phyloP scores from a whole-genome alignment of 202 grass and related monocot genomes.

The Zizania palustris region DNA sequence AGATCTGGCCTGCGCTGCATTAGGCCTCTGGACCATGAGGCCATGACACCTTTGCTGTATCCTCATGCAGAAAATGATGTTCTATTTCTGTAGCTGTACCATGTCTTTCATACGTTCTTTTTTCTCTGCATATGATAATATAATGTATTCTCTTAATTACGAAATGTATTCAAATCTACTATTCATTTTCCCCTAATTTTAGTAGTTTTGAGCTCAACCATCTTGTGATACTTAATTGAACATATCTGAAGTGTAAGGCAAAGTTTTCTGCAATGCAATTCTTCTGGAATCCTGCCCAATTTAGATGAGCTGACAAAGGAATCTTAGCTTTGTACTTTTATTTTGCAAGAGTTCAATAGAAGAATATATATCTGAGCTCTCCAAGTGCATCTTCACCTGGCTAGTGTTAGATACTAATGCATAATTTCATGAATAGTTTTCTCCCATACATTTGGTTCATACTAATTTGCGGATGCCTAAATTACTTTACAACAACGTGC shows the following conservation, averaged over 20 bases:
- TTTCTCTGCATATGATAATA: slow-evolving; percentile 8
- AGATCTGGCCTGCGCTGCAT: too few species aligned
- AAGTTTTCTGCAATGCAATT: slow-evolving; percentile 13
- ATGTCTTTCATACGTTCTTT: slow-evolving; percentile 1
- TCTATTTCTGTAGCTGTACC: slow-evolving; percentile 25
- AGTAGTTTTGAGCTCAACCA: background rate
- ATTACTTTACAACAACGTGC: background rate
- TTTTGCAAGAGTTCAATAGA: background rate
- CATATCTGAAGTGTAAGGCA: background rate
- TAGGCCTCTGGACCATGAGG: too few species aligned
- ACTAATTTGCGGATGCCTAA: slow-evolving; percentile 17
- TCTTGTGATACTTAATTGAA: slow-evolving; percentile 2
- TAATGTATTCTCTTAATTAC: background rate
- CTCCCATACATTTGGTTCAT: slow-evolving; percentile 9
- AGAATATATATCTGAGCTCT: background rate
- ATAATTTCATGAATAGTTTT: background rate
- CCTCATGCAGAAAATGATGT: slow-evolving; percentile 49
- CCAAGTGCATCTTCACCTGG: background rate
- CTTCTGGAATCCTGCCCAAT: slow-evolving; percentile 12
- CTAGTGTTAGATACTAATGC: background rate
- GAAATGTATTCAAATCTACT: slow-evolving; percentile 17
- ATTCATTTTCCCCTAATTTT: slow-evolving; percentile 16
- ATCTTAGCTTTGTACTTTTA: slow-evolving; percentile 23
- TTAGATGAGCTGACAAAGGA: slow-evolving; percentile 23
- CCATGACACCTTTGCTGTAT: slow-evolving; percentile 94